Conservation (phyloP, 176 grass and related monocot species). For the Miscanthus lutarioriparius region DNA sequence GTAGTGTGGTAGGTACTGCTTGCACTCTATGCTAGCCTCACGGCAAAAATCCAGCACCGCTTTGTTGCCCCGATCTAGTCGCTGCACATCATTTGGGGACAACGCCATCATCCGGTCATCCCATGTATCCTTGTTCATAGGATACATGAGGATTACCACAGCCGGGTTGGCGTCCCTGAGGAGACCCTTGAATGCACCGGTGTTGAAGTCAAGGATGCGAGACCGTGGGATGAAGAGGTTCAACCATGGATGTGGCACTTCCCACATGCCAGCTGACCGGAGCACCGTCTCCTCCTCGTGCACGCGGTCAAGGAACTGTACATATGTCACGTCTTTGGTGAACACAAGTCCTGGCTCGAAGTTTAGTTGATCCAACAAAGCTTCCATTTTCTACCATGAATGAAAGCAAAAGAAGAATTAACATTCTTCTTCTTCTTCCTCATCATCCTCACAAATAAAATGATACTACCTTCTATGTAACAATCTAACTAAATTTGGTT, state of each 20-base stretch:
- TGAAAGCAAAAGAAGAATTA: no score
- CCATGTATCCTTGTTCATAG: slow-evolving; percentile 51
- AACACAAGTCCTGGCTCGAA: slow-evolving; percentile 44
- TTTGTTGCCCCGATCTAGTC: slow-evolving; percentile 32
- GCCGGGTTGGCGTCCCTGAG: slow-evolving; percentile 25
- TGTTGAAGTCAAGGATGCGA: slow-evolving; percentile 49
- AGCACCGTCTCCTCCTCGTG: slow-evolving; percentile 35
- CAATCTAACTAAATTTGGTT: no score
- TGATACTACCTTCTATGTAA: no score
- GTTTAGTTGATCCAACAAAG: slow-evolving; percentile 30
- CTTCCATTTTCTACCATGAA: slow-evolving; percentile 24
- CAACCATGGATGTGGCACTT: slow-evolving; percentile 67
- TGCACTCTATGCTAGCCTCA: slow-evolving; percentile 2
- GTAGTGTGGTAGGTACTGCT: slow-evolving; percentile 51
- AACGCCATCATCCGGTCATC: slow-evolving; percentile 41
- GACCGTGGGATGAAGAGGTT: slow-evolving; percentile 63
- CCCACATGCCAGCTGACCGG: slow-evolving; percentile 38
- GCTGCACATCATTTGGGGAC: neutral
- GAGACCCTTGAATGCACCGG: slow-evolving; percentile 29
- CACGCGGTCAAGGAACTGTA: slow-evolving; percentile 54
- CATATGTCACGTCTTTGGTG: slow-evolving; percentile 36
- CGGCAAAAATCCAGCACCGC: slow-evolving; percentile 40
- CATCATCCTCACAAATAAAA: no score
- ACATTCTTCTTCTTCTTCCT: no score
- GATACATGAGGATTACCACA: slow-evolving; percentile 62